A percentile compares a stretch with the other conserved stretches of the same genome.
Evolutionary conservation across 345 rosid genomes (phyloP).

Genomic region (Isatis tinctoria): DNA sequence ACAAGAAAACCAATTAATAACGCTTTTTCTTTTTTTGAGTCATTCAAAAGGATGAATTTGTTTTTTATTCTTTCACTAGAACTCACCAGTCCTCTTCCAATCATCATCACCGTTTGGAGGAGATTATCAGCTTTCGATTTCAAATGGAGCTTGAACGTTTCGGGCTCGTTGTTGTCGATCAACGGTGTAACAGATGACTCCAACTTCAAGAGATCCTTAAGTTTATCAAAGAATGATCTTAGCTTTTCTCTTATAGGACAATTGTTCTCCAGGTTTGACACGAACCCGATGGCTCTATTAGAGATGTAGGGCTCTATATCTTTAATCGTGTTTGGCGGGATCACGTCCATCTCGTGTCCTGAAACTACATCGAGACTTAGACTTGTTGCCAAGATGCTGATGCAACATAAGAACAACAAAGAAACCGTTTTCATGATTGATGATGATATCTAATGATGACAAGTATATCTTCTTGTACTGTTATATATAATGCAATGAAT

Average conservation of each 20-base stretch:
- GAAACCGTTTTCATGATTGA: conserved; percentile 13
- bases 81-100: conserved; percentile 29
- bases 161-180: conserved; percentile 5
- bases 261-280: conserved; percentile 13
- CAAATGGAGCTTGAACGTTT: conserved; percentile 5
- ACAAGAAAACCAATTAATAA: too few relatives aligned
- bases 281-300: conserved; percentile 22
- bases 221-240: conserved; percentile 17
- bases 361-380: conserved; percentile 18
- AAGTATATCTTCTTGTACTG: not conserved
- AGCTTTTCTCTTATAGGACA: conserved; percentile 23
- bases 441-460: not conserved
- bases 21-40: too few relatives aligned
- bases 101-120: conserved; percentile 5
- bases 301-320: conserved; percentile 26
- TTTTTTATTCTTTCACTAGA: not conserved
- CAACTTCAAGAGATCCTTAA: conserved; percentile 23
- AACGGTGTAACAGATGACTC: conserved; percentile 21
- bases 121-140: conserved; percentile 20
- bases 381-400: conserved; percentile 15
- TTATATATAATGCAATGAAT: conserved; percentile 12
- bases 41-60: not conserved
- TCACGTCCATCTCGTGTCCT: conserved; percentile 2
- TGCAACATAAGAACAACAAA: conserved; percentile 23
- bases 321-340: conserved; percentile 4